Evolutionary conservation across 345 rosid species (phyloP).

Genomic region (Lepidium aucheri): DNA sequence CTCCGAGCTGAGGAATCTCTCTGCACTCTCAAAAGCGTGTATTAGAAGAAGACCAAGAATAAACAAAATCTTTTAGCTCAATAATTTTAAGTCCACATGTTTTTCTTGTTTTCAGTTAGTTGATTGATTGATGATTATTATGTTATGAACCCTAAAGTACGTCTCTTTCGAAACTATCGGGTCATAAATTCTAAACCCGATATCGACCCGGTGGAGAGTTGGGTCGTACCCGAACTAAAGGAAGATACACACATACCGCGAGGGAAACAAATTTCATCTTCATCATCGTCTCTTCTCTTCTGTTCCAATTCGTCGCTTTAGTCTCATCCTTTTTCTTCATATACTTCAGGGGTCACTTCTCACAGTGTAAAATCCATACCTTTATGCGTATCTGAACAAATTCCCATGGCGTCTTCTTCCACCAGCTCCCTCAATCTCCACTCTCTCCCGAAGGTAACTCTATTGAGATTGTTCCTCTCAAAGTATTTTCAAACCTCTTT

Average conservation of each 20-base stretch:
- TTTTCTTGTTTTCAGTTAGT: not conserved
- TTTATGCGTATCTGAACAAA: slow-evolving; percentile 32
- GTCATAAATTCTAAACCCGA: slow-evolving; percentile 4
- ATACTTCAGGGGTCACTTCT: slow-evolving; percentile 1
- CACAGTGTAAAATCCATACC: not conserved
- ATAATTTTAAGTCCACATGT: slow-evolving; percentile 18
- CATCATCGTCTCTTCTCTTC: slow-evolving; percentile 8
- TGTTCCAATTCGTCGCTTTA: slow-evolving; percentile 13
- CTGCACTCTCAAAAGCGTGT: not conserved
- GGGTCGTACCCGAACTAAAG: slow-evolving; percentile 13
- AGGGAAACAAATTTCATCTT: slow-evolving; percentile 19
- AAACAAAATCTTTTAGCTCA: not conserved
- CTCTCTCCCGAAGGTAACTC: slow-evolving; percentile 44
- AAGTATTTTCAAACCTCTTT: not conserved
- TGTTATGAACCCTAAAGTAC: slow-evolving; percentile 4
- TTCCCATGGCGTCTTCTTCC: slow-evolving; percentile 48
- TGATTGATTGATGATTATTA: not conserved
- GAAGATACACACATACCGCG: slow-evolving; percentile 16
- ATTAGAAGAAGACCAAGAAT: not conserved
- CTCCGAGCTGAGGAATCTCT: not conserved
- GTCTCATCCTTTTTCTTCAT: not conserved
- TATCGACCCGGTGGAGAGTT: not conserved
- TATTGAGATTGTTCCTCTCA: not conserved
- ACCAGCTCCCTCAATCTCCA: slow-evolving; percentile 34
- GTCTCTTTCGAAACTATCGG: not conserved